Evolutionary conservation across 176 grass and related monocot genomes (phyloP), one percentile per base, ranked within the genome.

Genomic region (Oryza glaberrima): DNA sequence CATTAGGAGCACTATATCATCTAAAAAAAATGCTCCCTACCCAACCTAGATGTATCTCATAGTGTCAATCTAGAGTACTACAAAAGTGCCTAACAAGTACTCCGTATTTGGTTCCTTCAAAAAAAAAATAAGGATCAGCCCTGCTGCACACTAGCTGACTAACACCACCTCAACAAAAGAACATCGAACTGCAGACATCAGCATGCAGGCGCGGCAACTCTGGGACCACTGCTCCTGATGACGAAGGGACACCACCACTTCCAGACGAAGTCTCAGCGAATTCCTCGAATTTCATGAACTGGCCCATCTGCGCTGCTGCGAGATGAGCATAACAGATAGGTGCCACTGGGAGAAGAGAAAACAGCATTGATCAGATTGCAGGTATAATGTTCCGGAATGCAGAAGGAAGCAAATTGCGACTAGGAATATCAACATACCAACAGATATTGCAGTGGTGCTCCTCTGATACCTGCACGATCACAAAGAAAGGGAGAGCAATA

Each of bases 401-500:
- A 64, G 45, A 58, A 28, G 23, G 7, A 77, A 75, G 19, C 20
- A 82, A 51, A 51, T 11, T 60, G 58, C 7, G 32, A 34, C 9
- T 28, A 79, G 61, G 35, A 10, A 67, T 34, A 70, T 65, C 5
- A 30, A 68, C 85, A 56, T 92, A 98, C 96, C 96, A 5, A 98
- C 87, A 78, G 93, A 95, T 54, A 90, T 82, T 11, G 96, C 96
- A 83, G 87, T 98, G 35, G 96, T 98, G 85, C 96, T 98, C 85
- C 96, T 95, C 66, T 98, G 96, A n/a, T 95, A 95, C 15, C 96
- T 95, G 85, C 51, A 85, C 72, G 81, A 69, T 40, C 67, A 83
- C 35, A 67, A 46, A n/a, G 6, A 4, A 36, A 61, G 20, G 7
- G 14, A n/a, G 54, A 60, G 7, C 56, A n/a, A 22, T n/a, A n/a